phyloP scores from a whole-genome alignment of 805 yeast species.

The Starmerella davenportii region DNA sequence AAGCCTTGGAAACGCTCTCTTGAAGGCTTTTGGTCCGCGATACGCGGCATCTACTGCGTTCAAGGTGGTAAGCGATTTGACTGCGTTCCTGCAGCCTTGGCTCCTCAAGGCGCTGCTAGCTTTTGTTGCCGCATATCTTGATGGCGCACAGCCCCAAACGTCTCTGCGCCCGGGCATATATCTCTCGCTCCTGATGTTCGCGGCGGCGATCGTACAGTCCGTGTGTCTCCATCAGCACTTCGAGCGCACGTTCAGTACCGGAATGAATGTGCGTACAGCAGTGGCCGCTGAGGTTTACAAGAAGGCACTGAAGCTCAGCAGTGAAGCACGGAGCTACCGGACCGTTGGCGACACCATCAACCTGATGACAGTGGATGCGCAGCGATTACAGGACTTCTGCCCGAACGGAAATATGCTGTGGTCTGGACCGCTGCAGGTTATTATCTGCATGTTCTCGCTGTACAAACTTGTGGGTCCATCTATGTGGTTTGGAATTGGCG shows the following conservation, averaged over 20 bases:
- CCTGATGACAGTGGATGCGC: slow-evolving; percentile 57
- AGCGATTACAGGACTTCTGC: slow-evolving; percentile 47
- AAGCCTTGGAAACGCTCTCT: neutral
- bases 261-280: neutral
- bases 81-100: neutral
- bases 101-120: neutral
- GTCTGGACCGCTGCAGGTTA: slow-evolving; percentile 82
- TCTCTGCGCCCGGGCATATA: neutral
- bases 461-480: slow-evolving; percentile 54
- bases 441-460: slow-evolving; percentile 57
- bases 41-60: neutral
- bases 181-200: neutral
- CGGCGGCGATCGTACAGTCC: neutral
- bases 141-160: neutral
- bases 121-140: neutral
- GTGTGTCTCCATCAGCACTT: neutral
- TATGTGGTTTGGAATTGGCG: slow-evolving; percentile 88
- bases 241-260: neutral
- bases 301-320: slow-evolving; percentile 43
- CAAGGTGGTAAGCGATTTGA: neutral
- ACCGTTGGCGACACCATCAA: slow-evolving; percentile 72
- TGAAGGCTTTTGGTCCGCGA: neutral
- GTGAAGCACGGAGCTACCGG: slow-evolving; percentile 34
- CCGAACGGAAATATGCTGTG: slow-evolving; percentile 67
- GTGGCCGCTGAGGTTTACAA: slow-evolving; percentile 27